Evolutionary conservation across 139 green algal species (phyloP).

Genomic region (Tetradesmus obliquus): DNA sequence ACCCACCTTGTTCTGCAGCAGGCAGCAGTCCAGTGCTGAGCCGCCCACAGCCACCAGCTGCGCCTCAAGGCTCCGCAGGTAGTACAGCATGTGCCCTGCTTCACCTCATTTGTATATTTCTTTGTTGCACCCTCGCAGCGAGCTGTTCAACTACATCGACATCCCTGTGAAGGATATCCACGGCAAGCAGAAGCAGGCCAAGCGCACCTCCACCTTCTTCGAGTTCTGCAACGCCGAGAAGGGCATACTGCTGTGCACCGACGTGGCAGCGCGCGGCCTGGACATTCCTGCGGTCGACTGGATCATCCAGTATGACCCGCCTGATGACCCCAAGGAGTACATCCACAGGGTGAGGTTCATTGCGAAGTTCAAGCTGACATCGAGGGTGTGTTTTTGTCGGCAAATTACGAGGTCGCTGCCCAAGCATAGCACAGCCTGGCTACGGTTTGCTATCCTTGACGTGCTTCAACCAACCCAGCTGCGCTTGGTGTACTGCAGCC

Average conservation of each 20-base stretch:
- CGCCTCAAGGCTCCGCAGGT: not conserved
- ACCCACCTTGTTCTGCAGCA: slow-evolving; percentile 40
- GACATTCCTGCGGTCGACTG: slow-evolving; percentile 98
- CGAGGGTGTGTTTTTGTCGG: not conserved
- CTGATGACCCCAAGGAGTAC: slow-evolving; percentile 96
- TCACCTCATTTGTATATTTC: too few species aligned
- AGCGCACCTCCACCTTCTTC: slow-evolving; percentile 96
- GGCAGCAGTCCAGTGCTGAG: slow-evolving; percentile 28
- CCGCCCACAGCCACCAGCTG: not conserved
- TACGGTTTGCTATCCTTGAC: too few species aligned
- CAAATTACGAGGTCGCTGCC: too few species aligned
- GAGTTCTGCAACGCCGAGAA: slow-evolving; percentile 95
- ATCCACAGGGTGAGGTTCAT: slow-evolving; percentile 94
- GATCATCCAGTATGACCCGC: slow-evolving; percentile 99
- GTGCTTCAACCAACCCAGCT: too few species aligned
- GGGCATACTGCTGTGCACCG: slow-evolving; percentile 96
- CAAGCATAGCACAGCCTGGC: too few species aligned
- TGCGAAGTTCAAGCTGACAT: slow-evolving; percentile 47
- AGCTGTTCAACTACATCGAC: slow-evolving; percentile 99
- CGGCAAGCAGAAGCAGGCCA: slow-evolving; percentile 99
- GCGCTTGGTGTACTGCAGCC: too few species aligned
- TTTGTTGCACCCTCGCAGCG: slow-evolving; percentile 70
- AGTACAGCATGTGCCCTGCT: too few species aligned
- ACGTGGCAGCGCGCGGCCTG: slow-evolving; percentile 97
- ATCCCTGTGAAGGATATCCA: slow-evolving; percentile 97